Evolutionary conservation across 179 eudicot species (phyloP), one percentile per base, ranked within the genome.

Genomic region (Silene coronaria): DNA sequence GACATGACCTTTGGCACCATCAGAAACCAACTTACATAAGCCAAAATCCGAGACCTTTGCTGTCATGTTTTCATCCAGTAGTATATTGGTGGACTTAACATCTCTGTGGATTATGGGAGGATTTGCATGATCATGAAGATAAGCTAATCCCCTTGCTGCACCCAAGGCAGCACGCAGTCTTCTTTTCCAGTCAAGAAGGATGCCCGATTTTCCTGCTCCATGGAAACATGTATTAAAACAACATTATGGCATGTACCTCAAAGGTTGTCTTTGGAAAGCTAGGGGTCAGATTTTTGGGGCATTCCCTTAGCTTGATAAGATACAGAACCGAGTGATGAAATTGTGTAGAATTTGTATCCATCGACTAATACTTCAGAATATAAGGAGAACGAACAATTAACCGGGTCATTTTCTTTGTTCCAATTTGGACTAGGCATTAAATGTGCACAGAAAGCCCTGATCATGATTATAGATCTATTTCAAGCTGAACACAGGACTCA

Each of bases 11-110:
- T 87, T 94, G 9, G 73, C 74, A 32, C 77, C 73, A 76, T 92
- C 97, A 1, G 91, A 83, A 24, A 92, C 90, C 76, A 89, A 81
- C 87, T 94, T 94, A 67, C 94, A 94, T 83, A 94, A 75, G 60
- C 98, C 98, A 72, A 94, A 94, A 79, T 94, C 98, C 36, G 97
- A 88, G 75, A 93, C 97, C 82, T 93, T 93, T 62, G 98, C 97
- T 48, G 91, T 87, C 75, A 93, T 81, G 70, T 89, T 83, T 57
- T 88, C 92, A 80, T 94, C 97, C 82, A 94, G 77, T 26, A 94
- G 79, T 71, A 94, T 94, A 67, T 94, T 94, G 34, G 91, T 88
- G 10, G 97, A 90, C 83, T 94, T 94, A 67, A 94, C 85, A 83
- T 94, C 98, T 77, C 98, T 88, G 64, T 94, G 98, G 32, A 94